These are phyloP conservation scores for Chlorella sorokiniana DNA, from an alignment of 139 green algal genomes.

Conservation along the genomic window DNA sequence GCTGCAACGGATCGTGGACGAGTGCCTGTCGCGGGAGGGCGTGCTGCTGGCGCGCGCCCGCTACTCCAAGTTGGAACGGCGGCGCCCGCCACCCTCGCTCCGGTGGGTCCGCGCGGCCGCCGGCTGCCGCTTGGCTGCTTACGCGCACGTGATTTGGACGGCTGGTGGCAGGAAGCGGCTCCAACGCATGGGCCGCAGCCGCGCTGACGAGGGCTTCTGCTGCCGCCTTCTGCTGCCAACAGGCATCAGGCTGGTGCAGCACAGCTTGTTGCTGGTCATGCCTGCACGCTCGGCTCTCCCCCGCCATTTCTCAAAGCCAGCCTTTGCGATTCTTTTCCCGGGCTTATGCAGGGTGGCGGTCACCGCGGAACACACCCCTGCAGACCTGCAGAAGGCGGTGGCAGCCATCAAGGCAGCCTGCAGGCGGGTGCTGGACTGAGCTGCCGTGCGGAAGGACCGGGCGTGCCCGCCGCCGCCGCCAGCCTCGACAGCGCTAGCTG, in stretches of 20 bases:
- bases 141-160: neutral
- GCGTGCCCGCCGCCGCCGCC: too few relatives aligned
- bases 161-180: neutral
- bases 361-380: constrained; percentile 45
- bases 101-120: neutral
- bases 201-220: neutral
- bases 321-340: neutral
- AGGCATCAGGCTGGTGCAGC: neutral
- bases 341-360: constrained; percentile 51
- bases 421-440: constrained; percentile 47
- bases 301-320: neutral
- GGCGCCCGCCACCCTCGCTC: constrained; percentile 46
- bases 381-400: constrained; percentile 55
- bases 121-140: neutral
- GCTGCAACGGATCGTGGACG: constrained; percentile 44
- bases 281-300: neutral
- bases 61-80: constrained; percentile 62
- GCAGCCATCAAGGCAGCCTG: constrained; percentile 45
- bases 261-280: neutral
- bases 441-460: neutral
- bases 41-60: constrained; percentile 62
- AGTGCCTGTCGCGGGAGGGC: constrained; percentile 39
- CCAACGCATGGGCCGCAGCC: too few relatives aligned
- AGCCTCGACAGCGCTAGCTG: too few relatives aligned
- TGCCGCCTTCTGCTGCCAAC: neutral